Evolutionary conservation across 148 eudicot species (phyloP).

Genomic region (Camellia granthamiana): DNA sequence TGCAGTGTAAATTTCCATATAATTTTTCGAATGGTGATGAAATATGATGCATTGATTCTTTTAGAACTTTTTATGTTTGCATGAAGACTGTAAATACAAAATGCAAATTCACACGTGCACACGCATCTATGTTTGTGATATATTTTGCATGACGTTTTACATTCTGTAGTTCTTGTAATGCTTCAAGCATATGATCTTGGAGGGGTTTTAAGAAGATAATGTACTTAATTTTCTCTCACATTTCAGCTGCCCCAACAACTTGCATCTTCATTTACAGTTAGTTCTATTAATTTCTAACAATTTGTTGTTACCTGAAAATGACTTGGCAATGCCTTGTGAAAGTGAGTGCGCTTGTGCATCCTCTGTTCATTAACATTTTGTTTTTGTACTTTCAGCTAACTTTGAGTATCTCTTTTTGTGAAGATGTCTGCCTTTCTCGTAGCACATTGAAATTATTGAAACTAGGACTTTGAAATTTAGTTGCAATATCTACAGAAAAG

Average conservation of each 20-base stretch:
- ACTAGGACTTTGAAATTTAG: neutral
- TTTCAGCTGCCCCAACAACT: neutral
- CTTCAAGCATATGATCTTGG: neutral
- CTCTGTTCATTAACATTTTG: neutral
- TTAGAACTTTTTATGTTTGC: neutral
- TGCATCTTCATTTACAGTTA: neutral
- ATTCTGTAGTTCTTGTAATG: neutral
- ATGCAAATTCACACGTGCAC: neutral
- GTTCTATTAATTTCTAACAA: neutral
- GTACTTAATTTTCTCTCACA: neutral
- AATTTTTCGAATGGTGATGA: neutral
- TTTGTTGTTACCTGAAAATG: neutral
- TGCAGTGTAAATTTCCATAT: neutral
- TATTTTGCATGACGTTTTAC: neutral
- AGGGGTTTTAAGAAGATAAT: neutral
- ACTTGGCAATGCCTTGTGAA: too few relatives aligned
- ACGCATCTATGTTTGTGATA: neutral
- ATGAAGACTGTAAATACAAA: neutral
- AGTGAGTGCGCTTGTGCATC: neutral
- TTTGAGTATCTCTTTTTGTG: neutral
- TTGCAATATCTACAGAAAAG: neutral
- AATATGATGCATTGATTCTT: neutral
- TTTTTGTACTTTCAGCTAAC: neutral
- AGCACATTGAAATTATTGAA: neutral
- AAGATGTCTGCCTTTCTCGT: neutral